Evolutionary conservation across 148 eudicot species (phyloP).

Genomic region (Cornus suecica): DNA sequence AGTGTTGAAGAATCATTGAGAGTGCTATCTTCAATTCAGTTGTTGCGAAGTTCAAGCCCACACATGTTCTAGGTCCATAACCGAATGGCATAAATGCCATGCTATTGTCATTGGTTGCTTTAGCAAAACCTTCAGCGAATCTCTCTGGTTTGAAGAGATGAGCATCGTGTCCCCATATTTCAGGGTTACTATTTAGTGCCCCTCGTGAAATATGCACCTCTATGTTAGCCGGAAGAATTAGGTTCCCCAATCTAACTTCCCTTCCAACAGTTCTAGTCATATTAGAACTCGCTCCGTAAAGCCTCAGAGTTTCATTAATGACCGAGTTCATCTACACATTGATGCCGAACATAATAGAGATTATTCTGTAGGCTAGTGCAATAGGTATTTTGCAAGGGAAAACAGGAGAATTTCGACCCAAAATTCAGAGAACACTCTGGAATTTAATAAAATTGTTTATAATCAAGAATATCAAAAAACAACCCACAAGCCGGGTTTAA

Average conservation of each 20-base stretch:
- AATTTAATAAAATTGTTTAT: no score
- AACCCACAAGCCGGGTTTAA: no score
- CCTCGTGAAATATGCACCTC: not conserved
- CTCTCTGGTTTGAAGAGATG: slow-evolving; percentile 8
- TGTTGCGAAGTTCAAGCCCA: slow-evolving; percentile 5
- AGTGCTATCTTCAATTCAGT: slow-evolving; percentile 7
- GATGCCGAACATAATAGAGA: no score
- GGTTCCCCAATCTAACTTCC: slow-evolving; percentile 11
- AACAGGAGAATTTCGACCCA: no score
- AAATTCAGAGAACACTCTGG: no score
- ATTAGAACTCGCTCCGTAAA: not conserved
- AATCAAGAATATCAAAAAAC: no score
- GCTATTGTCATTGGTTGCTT: slow-evolving; percentile 1
- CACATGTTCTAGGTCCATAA: slow-evolving; percentile 6
- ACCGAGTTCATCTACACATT: slow-evolving; percentile 11
- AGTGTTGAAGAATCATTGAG: slow-evolving; percentile 11
- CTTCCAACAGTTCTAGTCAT: not conserved
- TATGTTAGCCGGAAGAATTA: slow-evolving; percentile 2
- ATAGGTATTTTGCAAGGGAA: no score
- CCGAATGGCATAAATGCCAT: slow-evolving; percentile 10
- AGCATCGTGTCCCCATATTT: slow-evolving; percentile 13
- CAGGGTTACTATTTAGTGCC: not conserved
- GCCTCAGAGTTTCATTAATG: slow-evolving; percentile 5
- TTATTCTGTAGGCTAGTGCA: no score
- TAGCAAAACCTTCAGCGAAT: slow-evolving; percentile 2